Evolutionary conservation across 2,329 filamentous ascomycete genomes (phyloP).

Genomic region (Fusarium chaquense): DNA sequence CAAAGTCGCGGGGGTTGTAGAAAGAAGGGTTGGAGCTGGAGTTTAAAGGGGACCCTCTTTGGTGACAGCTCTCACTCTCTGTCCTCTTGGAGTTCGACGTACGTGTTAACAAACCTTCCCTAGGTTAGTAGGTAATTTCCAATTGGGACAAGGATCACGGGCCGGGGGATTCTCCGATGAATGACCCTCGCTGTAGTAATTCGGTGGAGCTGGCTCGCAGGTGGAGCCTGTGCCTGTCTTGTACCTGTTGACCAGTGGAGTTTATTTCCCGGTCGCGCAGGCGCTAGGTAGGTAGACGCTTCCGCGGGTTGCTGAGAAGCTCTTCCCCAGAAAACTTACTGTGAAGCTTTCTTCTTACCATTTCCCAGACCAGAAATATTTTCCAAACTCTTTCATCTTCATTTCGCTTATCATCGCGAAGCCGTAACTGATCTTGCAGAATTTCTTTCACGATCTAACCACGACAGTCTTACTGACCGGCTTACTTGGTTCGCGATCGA

Average conservation of each 20-base stretch:
- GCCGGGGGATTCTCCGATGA: conserved; percentile 26
- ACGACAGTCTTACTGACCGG: background rate
- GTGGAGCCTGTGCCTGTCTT: too few species aligned
- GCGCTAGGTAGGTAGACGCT: conserved; percentile 39
- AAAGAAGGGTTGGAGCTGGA: conserved; percentile 36
- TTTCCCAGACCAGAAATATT: conserved; percentile 7
- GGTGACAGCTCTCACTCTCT: conserved; percentile 40
- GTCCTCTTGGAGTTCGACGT: conserved; percentile 18
- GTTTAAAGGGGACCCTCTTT: conserved; percentile 40
- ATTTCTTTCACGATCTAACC: background rate
- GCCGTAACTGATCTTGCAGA: background rate
- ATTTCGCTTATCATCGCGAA: background rate
- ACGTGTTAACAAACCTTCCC: conserved; percentile 38
- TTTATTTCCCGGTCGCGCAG: conserved; percentile 16
- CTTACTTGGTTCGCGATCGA: conserved; percentile 16
- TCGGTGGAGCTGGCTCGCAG: conserved; percentile 6
- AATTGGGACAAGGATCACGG: conserved; percentile 1
- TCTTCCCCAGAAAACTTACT: conserved; percentile 35
- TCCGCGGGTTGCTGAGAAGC: conserved; percentile 37
- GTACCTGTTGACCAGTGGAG: too few species aligned
- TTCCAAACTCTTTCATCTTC: background rate
- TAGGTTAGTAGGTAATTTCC: conserved; percentile 19
- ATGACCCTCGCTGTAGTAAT: background rate
- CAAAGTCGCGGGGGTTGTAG: conserved; percentile 25
- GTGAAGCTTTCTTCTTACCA: conserved; percentile 29